A percentile compares a stretch with the other conserved stretches of the same genome.
Conservation (phyloP, 176 grass and related monocot genomes). For the Aegilops longissima region DNA sequence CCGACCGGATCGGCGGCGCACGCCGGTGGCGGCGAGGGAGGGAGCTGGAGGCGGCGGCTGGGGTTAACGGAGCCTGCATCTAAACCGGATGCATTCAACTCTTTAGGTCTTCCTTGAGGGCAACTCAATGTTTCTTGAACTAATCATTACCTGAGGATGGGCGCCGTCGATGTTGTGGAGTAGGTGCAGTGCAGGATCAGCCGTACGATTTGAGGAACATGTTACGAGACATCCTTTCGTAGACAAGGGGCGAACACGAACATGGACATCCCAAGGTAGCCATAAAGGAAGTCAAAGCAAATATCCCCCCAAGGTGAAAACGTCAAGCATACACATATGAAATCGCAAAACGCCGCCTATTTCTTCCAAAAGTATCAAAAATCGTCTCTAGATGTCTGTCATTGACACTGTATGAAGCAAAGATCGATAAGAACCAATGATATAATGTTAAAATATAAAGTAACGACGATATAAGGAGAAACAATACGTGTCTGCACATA, state of each 20-base stretch:
- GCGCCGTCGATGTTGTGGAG: not conserved
- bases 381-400: not conserved
- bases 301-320: not conserved
- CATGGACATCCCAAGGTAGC: too few relatives aligned
- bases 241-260: too few relatives aligned
- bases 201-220: not conserved
- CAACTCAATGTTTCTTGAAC: not conserved
- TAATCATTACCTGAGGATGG: not conserved
- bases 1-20: too few relatives aligned
- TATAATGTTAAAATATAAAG: not conserved
- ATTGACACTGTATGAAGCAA: not conserved
- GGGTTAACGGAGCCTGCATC: too few relatives aligned
- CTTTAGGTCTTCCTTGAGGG: too few relatives aligned
- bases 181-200: constrained; percentile 7
- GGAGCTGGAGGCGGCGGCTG: too few relatives aligned
- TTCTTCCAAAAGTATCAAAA: not conserved
- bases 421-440: too few relatives aligned
- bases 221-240: too few relatives aligned
- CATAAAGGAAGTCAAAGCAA: not conserved
- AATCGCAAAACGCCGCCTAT: not conserved
- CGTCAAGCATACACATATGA: not conserved
- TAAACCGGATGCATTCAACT: too few relatives aligned
- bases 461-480: not conserved
- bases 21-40: too few relatives aligned
- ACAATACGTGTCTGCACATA: not conserved